Evolutionary conservation across 176 grass and related monocot species (phyloP).

Genomic region (Phoenix dactylifera): DNA sequence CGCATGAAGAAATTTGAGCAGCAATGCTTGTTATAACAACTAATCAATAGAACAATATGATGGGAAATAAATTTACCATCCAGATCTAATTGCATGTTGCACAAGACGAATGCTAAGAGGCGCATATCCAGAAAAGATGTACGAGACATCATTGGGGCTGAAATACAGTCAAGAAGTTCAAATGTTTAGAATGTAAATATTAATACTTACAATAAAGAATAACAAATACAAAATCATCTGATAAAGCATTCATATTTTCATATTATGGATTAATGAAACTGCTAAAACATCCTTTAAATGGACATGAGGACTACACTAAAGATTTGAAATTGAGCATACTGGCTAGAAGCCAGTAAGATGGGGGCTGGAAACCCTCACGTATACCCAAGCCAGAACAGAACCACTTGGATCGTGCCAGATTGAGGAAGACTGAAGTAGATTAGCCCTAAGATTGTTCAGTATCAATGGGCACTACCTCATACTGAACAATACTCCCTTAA

Average conservation of each 20-base stretch:
- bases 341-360: too few relatives aligned
- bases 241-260: too few relatives aligned
- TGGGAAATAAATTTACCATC: conserved; percentile 49
- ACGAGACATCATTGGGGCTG: conserved; percentile 89
- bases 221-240: neutral
- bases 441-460: too few relatives aligned
- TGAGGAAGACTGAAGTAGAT: neutral
- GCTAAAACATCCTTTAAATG: neutral
- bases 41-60: neutral
- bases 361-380: too few relatives aligned
- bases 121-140: conserved; percentile 98
- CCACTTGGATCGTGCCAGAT: neutral
- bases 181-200: conserved; percentile 13
- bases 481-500: too few relatives aligned
- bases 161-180: conserved; percentile 34
- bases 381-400: too few relatives aligned
- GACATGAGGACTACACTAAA: too few relatives aligned
- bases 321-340: too few relatives aligned
- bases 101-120: conserved; percentile 97
- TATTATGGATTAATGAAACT: too few relatives aligned
- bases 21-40: too few relatives aligned
- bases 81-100: conserved; percentile 89
- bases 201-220: conserved; percentile 9
- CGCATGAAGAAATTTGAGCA: too few relatives aligned
- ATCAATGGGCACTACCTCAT: too few relatives aligned